Evolutionary conservation across 192 early-diverging fungal species (phyloP), one percentile per base, ranked within the genome.

Genomic region (Coemansia sp.): DNA sequence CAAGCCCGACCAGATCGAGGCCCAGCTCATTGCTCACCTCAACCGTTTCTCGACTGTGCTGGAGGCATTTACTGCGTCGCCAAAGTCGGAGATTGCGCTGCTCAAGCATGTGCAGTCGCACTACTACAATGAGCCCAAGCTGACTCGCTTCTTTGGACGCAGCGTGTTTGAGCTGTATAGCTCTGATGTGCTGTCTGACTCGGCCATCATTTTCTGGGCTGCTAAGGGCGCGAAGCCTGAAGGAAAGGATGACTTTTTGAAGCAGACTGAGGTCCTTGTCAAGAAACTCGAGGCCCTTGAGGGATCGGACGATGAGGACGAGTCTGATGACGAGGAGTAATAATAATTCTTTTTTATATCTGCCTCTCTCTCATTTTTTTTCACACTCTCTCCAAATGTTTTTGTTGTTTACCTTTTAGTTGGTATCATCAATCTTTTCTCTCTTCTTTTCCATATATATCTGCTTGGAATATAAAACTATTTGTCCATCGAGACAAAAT

Each of bases 181-280:
- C 64, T 77, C 87, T 45, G 95, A 95, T 54, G 90, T 91, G 26
- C 68, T 97, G 18, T 91, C 91, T 5, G 93, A 93, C 52, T 87
- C 80, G 50, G 93, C 93, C 30, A 90, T 97, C 52, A 64, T 96
- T 20, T 97, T 93, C 77, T 97, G 95, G 95, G 80, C 76, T 18
- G 85, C 91, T 58, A 97, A 94, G 81, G 95, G 92, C 25, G 86
- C 87, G 37, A 84, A 83, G 50, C 64, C 87, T 25, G 86, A 89
- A 58, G 93, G 95, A 47, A 94, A 94, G 73, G 85, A 86, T 15
- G 78, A 86, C 38, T 93, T 97, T 55, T 67, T 92, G 60, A 94
- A 95, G 83, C 93, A 95, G 79, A 88, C 93, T 77, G 90, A 92
- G 65, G 81, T 87, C 4, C 90, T 97, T 55, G 81, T 94, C 36